Evolutionary conservation across 2,329 filamentous ascomycete genomes (phyloP).

Genomic region (Davidsoniella virescens): DNA sequence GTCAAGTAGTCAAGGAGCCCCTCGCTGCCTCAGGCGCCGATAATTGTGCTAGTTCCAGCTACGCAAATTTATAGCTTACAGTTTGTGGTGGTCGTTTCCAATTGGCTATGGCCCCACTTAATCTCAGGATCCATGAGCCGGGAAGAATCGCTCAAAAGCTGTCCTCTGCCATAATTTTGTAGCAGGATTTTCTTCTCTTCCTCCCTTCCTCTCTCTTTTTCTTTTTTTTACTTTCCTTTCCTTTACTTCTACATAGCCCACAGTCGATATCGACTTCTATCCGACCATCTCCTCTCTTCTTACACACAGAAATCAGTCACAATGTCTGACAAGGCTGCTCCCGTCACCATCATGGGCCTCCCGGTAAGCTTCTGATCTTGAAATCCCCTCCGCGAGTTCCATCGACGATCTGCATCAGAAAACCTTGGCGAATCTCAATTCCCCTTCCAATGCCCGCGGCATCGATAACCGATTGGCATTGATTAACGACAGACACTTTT

Average conservation of each 20-base stretch:
- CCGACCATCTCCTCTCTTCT: conserved; percentile 13
- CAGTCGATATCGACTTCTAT: conserved; percentile 12
- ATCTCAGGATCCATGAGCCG: conserved; percentile 11
- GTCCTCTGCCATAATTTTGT: conserved; percentile 5
- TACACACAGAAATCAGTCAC: conserved; percentile 9
- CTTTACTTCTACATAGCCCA: conserved; percentile 8
- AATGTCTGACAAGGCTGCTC: conserved; percentile 13
- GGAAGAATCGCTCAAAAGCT: conserved; percentile 12
- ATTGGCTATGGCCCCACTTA: conserved; percentile 11
- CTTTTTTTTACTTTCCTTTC: conserved; percentile 6
- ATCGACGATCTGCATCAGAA: neutral
- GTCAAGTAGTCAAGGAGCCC: neutral
- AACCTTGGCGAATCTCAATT: neutral
- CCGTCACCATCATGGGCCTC: conserved; percentile 13
- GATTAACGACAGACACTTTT: too few species aligned
- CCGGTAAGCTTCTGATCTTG: conserved; percentile 10
- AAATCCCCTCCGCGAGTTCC: neutral
- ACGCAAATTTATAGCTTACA: neutral
- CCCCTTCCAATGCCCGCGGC: neutral
- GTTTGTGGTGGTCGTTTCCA: conserved; percentile 3
- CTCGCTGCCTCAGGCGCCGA: conserved; percentile 6
- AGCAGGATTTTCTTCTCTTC: conserved; percentile 7
- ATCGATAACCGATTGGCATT: too few species aligned
- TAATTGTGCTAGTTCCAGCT: neutral
- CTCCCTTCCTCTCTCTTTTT: conserved; percentile 7